A percentile compares a stretch with the other conserved stretches of the same genome.
phyloP scores from a whole-genome alignment of 148 eudicot species.

The Rhododendron henanense region DNA sequence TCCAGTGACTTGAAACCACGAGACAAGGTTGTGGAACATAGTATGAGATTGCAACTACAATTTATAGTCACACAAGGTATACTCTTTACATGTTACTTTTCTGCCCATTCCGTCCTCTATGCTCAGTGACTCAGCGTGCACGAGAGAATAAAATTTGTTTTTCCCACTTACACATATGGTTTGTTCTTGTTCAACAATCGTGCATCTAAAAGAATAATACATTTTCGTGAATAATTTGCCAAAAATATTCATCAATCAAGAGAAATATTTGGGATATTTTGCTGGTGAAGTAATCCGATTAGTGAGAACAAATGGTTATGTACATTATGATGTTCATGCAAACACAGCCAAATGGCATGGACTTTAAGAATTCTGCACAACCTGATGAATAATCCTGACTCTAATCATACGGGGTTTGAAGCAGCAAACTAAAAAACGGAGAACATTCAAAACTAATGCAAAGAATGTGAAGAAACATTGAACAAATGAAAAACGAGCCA shows the following conservation, averaged over 20 bases:
- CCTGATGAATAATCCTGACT: not conserved
- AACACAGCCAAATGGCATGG: not conserved
- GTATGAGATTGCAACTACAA: not conserved
- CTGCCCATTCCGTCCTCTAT: not conserved
- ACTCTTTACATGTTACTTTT: not conserved
- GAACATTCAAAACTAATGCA: not conserved
- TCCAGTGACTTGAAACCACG: not conserved
- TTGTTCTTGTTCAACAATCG: not conserved
- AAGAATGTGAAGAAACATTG: not conserved
- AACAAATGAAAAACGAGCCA: not conserved
- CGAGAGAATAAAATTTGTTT: not conserved
- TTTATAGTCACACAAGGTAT: not conserved
- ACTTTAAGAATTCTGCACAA: not conserved
- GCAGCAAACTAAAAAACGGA: not conserved
- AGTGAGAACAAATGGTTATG: not conserved
- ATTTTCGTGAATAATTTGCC: not conserved
- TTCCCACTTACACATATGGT: not conserved
- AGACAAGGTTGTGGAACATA: not conserved
- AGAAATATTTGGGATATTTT: not conserved
- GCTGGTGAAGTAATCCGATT: not conserved
- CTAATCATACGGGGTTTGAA: not conserved
- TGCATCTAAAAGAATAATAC: not conserved
- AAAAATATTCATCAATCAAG: not conserved
- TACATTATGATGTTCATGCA: not conserved
- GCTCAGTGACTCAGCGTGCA: not conserved